Evolutionary conservation across 768 basidiomycete species (phyloP).

Genomic region (Tricholoma terreum): DNA sequence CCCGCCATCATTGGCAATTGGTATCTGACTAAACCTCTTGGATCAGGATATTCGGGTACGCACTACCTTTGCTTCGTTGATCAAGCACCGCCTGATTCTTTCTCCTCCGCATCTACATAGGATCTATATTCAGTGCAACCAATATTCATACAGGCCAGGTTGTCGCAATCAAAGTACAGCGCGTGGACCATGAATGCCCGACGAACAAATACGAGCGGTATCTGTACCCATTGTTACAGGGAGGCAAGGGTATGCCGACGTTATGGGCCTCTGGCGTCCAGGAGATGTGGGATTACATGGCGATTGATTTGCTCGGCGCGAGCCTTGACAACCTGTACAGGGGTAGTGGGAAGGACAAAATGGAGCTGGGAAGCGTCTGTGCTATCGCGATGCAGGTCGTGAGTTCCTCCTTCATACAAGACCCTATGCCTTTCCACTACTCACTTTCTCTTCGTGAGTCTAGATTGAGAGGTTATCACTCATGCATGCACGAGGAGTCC

Average conservation of each 20-base stretch:
- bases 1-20: constrained; percentile 54
- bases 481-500: constrained; percentile 71
- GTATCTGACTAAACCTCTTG: constrained; percentile 55
- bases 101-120: constrained; percentile 30
- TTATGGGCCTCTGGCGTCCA: constrained; percentile 62
- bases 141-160: constrained; percentile 53
- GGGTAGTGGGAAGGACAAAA: constrained; percentile 41
- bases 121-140: constrained; percentile 64
- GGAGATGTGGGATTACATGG: constrained; percentile 66
- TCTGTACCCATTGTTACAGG: constrained; percentile 69
- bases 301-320: constrained; percentile 70
- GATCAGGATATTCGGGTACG: constrained; percentile 74
- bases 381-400: constrained; percentile 78
- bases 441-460: constrained; percentile 1
- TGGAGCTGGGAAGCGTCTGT: constrained; percentile 73
- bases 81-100: background rate
- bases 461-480: constrained; percentile 71
- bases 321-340: constrained; percentile 65
- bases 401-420: constrained; percentile 20
- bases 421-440: constrained; percentile 5
- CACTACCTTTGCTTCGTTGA: constrained; percentile 13
- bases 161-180: constrained; percentile 77
- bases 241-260: constrained; percentile 69
- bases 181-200: constrained; percentile 67
- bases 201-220: constrained; percentile 70